These are phyloP conservation scores for Rhododendron simsii DNA, from an alignment of 148 eudicot genomes.

Conservation along the genomic window DNA sequence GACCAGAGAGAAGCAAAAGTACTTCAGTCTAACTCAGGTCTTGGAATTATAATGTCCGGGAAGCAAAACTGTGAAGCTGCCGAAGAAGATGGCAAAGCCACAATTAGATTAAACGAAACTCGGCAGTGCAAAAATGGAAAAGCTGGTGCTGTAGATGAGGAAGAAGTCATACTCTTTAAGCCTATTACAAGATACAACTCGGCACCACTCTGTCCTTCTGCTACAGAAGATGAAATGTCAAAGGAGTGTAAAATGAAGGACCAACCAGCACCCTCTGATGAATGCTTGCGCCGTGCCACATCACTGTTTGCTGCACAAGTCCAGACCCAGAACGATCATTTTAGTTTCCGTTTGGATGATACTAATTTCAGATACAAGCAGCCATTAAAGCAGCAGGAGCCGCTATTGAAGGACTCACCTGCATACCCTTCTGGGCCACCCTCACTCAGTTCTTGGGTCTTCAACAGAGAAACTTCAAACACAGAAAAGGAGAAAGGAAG, in stretches of 20 bases:
- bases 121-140: conserved; percentile 10
- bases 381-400: conserved; percentile 30
- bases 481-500: conserved; percentile 32
- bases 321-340: conserved; percentile 34
- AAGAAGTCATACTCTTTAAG: conserved; percentile 88
- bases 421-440: conserved; percentile 63
- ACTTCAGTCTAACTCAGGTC: not conserved
- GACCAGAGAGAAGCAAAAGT: conserved; percentile 9
- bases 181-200: conserved; percentile 76
- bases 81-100: conserved; percentile 8
- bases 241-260: not conserved
- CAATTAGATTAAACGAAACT: not conserved
- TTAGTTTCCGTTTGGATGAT: conserved; percentile 18
- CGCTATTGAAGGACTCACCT: conserved; percentile 16
- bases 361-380: conserved; percentile 15
- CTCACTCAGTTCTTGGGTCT: conserved; percentile 86
- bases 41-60: not conserved
- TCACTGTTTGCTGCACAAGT: conserved; percentile 58
- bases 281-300: conserved; percentile 68
- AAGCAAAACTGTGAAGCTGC: not conserved
- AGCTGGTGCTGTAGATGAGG: conserved; percentile 48
- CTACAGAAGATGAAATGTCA: not conserved
- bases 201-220: conserved; percentile 45
- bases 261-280: conserved; percentile 37
- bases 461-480: conserved; percentile 36